Evolutionary conservation across 169 alveolate species (phyloP), one percentile per base, ranked within the genome.

Genomic region (Neospora caninum): DNA sequence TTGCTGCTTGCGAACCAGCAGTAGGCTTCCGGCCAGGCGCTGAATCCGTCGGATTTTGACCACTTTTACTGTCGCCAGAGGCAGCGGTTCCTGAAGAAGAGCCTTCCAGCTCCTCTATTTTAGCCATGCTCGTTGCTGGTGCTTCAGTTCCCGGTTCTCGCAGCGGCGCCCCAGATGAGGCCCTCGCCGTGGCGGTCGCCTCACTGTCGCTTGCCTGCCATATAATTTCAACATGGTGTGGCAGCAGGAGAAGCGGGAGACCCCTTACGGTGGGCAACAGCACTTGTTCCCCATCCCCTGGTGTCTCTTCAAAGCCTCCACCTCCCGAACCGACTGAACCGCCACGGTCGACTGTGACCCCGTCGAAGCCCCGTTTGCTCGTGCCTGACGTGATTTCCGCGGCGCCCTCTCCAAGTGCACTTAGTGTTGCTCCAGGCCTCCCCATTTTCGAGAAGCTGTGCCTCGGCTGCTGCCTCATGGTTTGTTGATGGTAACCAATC

Each of bases 181-280:
- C 89, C 18, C 49, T 38, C 2, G 89, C 67, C 54, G 36, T 41
- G 25, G 89, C 54, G 7, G 54, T n/a, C 29, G 34, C 70, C 38
- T 82, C 89, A 41, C 4, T 20, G 0, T 42, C 89, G 49, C 34
- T 38, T 82, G 89, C 89, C 41, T 45, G 69, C 89, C 89, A 82
- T 18, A 82, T 39, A 22, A 36, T 49, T 82, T 82, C 89, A 31
- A 82, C 89, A 27, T 82, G 89, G 42, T 82, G 89, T 13, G 89
- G 89, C 13, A 42, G 89, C 25, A 82, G 67, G 38, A 82, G 36
- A 29, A 82, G 67, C 31, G 89, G 89, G 34, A 82, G 89, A 22
- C 67, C 89, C 67, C 89, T 36, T 29, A 82, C 67, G 27, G 41
- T 41, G 16, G 87, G 45, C 53, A 38, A 4, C 0, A 45, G 13